Percentiles rank a stretch among this genome's conserved stretches.
These are phyloP conservation scores for Parathielavia hyrcaniae DNA, from an alignment of 495 filamentous ascomycete species.

Conservation along the genomic window DNA sequence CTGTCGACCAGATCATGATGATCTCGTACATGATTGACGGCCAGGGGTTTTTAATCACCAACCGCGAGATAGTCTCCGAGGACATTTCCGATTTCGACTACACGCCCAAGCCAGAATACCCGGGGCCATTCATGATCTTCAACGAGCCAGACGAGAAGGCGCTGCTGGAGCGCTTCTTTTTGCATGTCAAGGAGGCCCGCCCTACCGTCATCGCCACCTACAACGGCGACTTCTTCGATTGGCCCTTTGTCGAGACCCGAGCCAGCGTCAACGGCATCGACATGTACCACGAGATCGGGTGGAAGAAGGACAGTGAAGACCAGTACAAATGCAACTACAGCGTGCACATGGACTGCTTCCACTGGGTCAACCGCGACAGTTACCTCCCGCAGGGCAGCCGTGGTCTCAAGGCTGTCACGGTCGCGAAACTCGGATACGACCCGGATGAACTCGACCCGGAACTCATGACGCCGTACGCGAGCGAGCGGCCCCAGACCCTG, in stretches of 20 bases:
- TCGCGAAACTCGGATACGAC: conserved; percentile 96
- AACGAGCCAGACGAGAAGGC: conserved; percentile 93
- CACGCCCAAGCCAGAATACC: conserved; percentile 92
- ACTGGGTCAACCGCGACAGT: conserved; percentile 98
- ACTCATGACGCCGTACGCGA: conserved; percentile 92
- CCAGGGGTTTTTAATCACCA: conserved; percentile 96
- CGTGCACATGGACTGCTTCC: conserved; percentile 98
- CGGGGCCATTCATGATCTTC: conserved; percentile 91
- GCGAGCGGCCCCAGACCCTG: conserved; percentile 83
- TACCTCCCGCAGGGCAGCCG: conserved; percentile 96
- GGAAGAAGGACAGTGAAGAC: conserved; percentile 89
- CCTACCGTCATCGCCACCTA: conserved; percentile 98
- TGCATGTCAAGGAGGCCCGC: conserved; percentile 88
- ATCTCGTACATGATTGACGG: conserved; percentile 99
- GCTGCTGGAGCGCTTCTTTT: conserved; percentile 85
- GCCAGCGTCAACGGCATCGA: conserved; percentile 94
- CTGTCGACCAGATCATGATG: conserved; percentile 99
- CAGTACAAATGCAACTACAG: conserved; percentile 93
- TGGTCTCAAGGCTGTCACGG: conserved; percentile 95
- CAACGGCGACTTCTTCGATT: conserved; percentile 99
- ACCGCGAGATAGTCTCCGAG: conserved; percentile 95
- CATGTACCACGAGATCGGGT: conserved; percentile 98
- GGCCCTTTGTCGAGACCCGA: conserved; percentile 94
- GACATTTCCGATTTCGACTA: conserved; percentile 98
- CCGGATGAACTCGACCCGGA: conserved; percentile 97